Base-by-base conservation (phyloP, 2,329 filamentous ascomycete genomes). In the Exophiala xenobiotica region DNA sequence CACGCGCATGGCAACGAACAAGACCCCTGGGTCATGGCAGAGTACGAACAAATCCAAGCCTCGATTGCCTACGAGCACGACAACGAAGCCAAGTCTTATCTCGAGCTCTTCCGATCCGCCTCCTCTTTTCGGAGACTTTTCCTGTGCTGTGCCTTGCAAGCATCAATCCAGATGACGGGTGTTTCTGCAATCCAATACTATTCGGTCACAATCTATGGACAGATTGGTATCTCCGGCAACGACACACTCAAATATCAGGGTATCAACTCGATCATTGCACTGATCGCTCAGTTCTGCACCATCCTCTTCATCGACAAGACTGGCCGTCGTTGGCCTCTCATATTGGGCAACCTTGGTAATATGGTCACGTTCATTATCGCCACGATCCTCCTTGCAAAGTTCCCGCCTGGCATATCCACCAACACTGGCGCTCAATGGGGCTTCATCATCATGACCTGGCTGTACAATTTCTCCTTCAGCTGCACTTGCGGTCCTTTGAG, bases 391-490 rank as follows among this genome's bases (percentile, higher is more conserved):
- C 66, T 82, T 7, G 78, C 78, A 7, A 66, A 68, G 67, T 90
- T 85, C 67, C 86, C 86, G 1, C 80, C 86, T 1, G 73, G 77
- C 2, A 68, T 67, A 1, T 68, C 67, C 40, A 70, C 74, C 51
- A 81, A 81, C 52, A 69, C 69, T 33, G 71, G 74, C 4, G 85
- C 85, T 1, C 76, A 78, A 5, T 88, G 85, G 84, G 86, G 81
- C 1, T 92, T 91, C 68, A 91, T 91, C 55, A 75, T 80, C 49
- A 78, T 83, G 61, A 91, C 87, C 1, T 91, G 87, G 87, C 66
- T 88, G 1, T 91, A 88, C 76, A 90, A 91, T 70, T 86, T 90
- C 72, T 85, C 78, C 35, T 90, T 89, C 75, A 85, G 78, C 3
- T 78, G 78, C 26, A 86, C 85, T 2, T 87, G 84, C 53, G 87